Percentiles rank a stretch among this genome's conserved stretches.
phyloP scores from a whole-genome alignment of 148 eudicot genomes.

The Vaccinium corymbosum region DNA sequence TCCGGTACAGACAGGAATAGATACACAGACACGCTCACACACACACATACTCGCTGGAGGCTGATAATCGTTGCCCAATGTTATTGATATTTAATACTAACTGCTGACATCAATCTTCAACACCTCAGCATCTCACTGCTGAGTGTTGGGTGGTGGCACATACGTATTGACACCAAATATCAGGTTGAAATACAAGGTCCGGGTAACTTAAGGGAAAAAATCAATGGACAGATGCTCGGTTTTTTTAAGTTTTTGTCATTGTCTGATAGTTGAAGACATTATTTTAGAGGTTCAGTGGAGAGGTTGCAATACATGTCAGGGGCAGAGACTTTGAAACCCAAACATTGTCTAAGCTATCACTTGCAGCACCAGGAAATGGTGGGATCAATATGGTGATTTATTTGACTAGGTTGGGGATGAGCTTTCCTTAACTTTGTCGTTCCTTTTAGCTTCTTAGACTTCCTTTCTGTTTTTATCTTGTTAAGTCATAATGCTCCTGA shows the following conservation, averaged over 20 bases:
- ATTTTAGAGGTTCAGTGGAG: neutral
- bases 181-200: neutral
- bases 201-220: neutral
- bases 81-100: neutral
- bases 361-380: neutral
- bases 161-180: neutral
- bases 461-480: neutral
- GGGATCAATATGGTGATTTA: neutral
- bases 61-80: neutral
- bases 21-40: neutral
- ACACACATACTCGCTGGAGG: neutral
- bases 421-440: neutral
- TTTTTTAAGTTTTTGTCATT: neutral
- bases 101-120: neutral
- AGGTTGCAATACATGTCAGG: neutral
- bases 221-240: neutral
- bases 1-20: neutral
- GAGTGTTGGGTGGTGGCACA: neutral
- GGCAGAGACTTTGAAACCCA: neutral
- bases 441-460: neutral
- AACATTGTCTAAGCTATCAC: neutral
- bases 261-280: too few relatives aligned
- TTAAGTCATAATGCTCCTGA: neutral
- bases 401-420: neutral
- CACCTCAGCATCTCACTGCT: slow-evolving; percentile 1